Conservation (phyloP, 805 yeast species). For the Metschnikowia aberdeeniae region DNA sequence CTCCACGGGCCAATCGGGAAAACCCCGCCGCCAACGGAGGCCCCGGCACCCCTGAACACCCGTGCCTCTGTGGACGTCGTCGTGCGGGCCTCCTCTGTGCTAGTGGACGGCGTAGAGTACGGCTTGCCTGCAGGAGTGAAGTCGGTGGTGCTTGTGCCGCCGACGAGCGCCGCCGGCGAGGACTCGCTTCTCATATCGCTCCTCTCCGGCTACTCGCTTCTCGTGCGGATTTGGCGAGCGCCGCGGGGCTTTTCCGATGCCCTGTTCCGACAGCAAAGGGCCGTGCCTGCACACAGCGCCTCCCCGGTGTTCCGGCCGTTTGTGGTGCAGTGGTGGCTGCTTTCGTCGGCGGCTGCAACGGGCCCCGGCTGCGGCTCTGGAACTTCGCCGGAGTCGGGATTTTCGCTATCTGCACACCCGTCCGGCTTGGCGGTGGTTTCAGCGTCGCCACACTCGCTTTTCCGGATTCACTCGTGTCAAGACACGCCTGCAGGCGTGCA, state of each 20-base stretch:
- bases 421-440: slow-evolving; percentile 39
- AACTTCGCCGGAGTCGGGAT: slow-evolving; percentile 19
- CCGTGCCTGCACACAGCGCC: slow-evolving; percentile 8
- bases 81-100: slow-evolving; percentile 29
- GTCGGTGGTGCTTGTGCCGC: slow-evolving; percentile 25
- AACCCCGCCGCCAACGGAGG: background rate
- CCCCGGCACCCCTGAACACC: slow-evolving; percentile 4
- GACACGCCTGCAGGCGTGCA: slow-evolving; percentile 35
- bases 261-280: slow-evolving; percentile 7
- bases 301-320: slow-evolving; percentile 34
- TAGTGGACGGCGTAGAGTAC: slow-evolving; percentile 29
- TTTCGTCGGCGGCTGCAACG: slow-evolving; percentile 13
- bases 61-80: slow-evolving; percentile 22
- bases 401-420: slow-evolving; percentile 29
- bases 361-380: slow-evolving; percentile 10
- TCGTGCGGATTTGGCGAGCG: slow-evolving; percentile 37
- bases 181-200: slow-evolving; percentile 40
- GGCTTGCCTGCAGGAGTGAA: slow-evolving; percentile 30
- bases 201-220: slow-evolving; percentile 37
- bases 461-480: slow-evolving; percentile 36
- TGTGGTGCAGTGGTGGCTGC: slow-evolving; percentile 50
- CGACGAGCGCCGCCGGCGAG: slow-evolving; percentile 18
- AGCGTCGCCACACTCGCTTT: slow-evolving; percentile 30
- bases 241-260: slow-evolving; percentile 29
- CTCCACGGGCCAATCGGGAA: slow-evolving; percentile 5